phyloP scores from a whole-genome alignment of 2,329 filamentous ascomycete genomes.

The Phialophora tarda region DNA sequence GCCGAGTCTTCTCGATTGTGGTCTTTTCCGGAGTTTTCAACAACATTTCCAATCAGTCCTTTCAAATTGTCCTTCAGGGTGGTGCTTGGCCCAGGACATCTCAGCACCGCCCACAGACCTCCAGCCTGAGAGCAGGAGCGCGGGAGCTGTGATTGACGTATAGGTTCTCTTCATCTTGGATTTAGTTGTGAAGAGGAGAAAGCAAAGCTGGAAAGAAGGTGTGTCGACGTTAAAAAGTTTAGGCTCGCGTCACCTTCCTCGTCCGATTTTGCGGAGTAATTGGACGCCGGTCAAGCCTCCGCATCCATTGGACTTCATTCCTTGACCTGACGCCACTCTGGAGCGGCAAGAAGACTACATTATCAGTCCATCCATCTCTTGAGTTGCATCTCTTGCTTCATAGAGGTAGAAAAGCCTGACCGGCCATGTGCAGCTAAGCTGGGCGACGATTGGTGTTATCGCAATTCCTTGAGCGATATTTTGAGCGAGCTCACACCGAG shows the following conservation, averaged over 20 bases:
- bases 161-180: conserved; percentile 40
- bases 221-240: conserved; percentile 13
- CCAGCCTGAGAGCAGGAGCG: conserved; percentile 32
- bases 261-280: neutral
- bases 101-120: conserved; percentile 42
- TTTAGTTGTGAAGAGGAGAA: conserved; percentile 41
- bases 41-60: conserved; percentile 40
- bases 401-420: neutral
- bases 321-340: conserved; percentile 23
- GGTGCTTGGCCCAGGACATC: conserved; percentile 41
- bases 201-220: conserved; percentile 17
- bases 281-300: conserved; percentile 28
- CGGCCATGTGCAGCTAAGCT: neutral
- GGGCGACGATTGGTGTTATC: neutral
- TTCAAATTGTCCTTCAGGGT: conserved; percentile 41
- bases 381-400: neutral
- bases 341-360: conserved; percentile 1
- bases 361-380: conserved; percentile 7
- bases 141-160: conserved; percentile 37
- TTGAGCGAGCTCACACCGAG: neutral
- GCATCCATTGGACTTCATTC: conserved; percentile 35
- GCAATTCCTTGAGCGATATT: neutral
- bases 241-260: conserved; percentile 25
- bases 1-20: neutral
- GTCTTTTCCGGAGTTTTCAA: conserved; percentile 18